Conservation (phyloP, 2,329 filamentous ascomycete species). For the Nigrospora sphaerica region DNA sequence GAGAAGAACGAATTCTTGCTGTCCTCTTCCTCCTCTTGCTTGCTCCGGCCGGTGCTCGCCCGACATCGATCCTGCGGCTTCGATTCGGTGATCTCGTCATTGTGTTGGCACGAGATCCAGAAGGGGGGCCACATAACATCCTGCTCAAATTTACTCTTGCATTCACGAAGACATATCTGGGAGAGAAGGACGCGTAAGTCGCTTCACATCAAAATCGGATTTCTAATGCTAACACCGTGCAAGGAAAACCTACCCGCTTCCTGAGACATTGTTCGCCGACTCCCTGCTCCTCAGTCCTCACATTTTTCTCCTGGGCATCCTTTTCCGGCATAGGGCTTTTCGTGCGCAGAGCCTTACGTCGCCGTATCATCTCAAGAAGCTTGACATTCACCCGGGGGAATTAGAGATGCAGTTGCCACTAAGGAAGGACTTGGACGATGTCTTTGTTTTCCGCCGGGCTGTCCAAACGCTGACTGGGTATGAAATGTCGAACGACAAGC, state of each 20-base stretch:
- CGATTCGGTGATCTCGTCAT: slow-evolving; percentile 9
- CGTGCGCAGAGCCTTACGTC: slow-evolving; percentile 13
- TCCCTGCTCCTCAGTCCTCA: slow-evolving; percentile 27
- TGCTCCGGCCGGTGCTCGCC: slow-evolving; percentile 7
- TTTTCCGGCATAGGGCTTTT: slow-evolving; percentile 18
- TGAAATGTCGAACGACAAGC: slow-evolving; percentile 11
- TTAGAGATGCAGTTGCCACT: slow-evolving; percentile 8
- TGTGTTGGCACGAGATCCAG: slow-evolving; percentile 7
- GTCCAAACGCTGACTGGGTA: slow-evolving; percentile 10
- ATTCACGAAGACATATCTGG: slow-evolving; percentile 18
- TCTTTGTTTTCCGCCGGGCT: slow-evolving; percentile 13
- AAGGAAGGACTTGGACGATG: slow-evolving; percentile 10
- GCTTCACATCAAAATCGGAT: slow-evolving; percentile 7
- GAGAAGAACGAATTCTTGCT: slow-evolving; percentile 12
- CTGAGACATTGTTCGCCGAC: slow-evolving; percentile 26
- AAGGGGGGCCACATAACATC: slow-evolving; percentile 7
- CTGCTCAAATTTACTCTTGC: slow-evolving; percentile 8
- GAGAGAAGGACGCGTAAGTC: slow-evolving; percentile 11
- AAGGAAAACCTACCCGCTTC: slow-evolving; percentile 23
- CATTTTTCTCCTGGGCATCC: slow-evolving; percentile 22
- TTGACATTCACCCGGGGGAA: slow-evolving; percentile 18
- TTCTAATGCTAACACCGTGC: slow-evolving; percentile 1
- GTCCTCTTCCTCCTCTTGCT: slow-evolving; percentile 15
- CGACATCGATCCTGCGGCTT: slow-evolving; percentile 8
- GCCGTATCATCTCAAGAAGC: slow-evolving; percentile 10